These are phyloP conservation scores for Azolla pinnata DNA, from an alignment of 75 land plant species.

Conservation along the genomic window DNA sequence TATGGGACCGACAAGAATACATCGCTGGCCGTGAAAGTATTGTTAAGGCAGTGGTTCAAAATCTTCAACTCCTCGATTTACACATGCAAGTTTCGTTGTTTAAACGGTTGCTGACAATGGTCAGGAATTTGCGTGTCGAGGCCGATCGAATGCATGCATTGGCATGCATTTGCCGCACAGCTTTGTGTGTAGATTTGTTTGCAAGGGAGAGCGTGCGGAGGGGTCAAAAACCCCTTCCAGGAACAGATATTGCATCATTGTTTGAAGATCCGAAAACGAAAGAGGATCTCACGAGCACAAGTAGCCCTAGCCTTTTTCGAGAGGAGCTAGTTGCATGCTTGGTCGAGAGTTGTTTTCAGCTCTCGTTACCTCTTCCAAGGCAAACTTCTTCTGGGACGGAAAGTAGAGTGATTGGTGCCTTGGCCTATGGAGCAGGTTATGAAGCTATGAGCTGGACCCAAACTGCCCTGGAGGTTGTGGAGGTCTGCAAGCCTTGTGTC, in stretches of 20 bases:
- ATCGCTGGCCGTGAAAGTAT: conserved; percentile 92
- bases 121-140: conserved; percentile 92
- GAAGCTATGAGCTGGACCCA: conserved; percentile 98
- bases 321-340: conserved; percentile 94
- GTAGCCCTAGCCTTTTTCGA: conserved; percentile 74
- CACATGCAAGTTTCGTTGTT: conserved; percentile 81
- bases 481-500: conserved; percentile 96
- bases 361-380: conserved; percentile 84
- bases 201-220: conserved; percentile 92
- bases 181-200: conserved; percentile 94
- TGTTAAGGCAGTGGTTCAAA: conserved; percentile 86
- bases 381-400: conserved; percentile 74
- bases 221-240: conserved; percentile 90
- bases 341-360: conserved; percentile 97
- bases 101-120: conserved; percentile 91
- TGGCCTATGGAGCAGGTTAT: conserved; percentile 95
- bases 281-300: conserved; percentile 71
- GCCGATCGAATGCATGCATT: conserved; percentile 99
- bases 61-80: conserved; percentile 84
- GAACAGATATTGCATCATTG: conserved; percentile 89
- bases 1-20: conserved; percentile 96
- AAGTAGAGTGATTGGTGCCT: conserved; percentile 93
- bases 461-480: conserved; percentile 91
- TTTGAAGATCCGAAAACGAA: conserved; percentile 81
- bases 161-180: conserved; percentile 97